Evolutionary conservation across 345 rosid genomes (phyloP), one percentile per base, ranked within the genome.

Genomic region (Stellera chamaejasme): DNA sequence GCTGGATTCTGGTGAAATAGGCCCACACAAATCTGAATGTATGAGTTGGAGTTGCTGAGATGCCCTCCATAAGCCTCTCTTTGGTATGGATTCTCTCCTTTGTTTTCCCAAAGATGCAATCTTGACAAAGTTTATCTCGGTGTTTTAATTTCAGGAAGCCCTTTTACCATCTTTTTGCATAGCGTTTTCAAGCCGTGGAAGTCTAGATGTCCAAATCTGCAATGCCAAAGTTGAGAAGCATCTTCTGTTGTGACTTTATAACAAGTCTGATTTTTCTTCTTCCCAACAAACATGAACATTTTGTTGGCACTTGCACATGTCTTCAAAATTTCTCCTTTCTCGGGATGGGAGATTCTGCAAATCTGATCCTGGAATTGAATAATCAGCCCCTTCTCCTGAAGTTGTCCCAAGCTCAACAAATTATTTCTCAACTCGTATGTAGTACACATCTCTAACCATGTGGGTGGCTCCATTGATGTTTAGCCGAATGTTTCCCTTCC

Each of bases 41-140:
- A 64, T 42, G 10, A 49, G 23, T 10, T 63, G 36, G 0, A 63
- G 10, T 5, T 12, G 32, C 45, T 58, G 10, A 0, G 0, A 41
- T 10, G 64, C 69, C 39, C 64, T 50, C 69, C 59, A 52, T 13
- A 43, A 36, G 6, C 54, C 50, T 12, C 12, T 51, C 23, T 46
- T 66, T 1, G 64, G 65, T 36, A 66, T 43, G 11, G 15, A 13
- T 45, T 53, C 19, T 46, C 65, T 7, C 2, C 59, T 65, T 48
- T 59, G 65, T 15, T 66, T 59, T 2, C 50, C 55, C 0, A 3
- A 45, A 3, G 4, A 59, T 6, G 23, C 52, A 65, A 4, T 56
- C 45, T 13, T 26, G 26, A 14, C 69, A 57, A 0, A 65, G 13
- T 3, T 62, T 65, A 1, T 12, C n/a, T n/a, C 3, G 62, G 15